Evolutionary conservation across 345 rosid genomes (phyloP).

Genomic region (rapeseed (Brassica napus)): DNA sequence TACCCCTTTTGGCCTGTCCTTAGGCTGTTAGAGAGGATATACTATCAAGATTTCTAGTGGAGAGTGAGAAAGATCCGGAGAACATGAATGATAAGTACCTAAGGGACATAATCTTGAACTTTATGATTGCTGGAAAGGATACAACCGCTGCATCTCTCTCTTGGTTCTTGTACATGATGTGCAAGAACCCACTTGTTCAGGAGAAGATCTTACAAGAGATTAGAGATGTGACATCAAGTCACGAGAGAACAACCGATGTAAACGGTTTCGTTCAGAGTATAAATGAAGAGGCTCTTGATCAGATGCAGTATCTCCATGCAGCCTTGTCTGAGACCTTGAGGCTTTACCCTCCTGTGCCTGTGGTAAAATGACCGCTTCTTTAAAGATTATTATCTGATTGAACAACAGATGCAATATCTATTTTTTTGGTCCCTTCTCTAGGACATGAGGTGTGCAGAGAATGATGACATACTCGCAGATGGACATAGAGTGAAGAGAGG

Average conservation of each 20-base stretch:
- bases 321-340: conserved; percentile 75
- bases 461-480: conserved; percentile 71
- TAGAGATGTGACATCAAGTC: conserved; percentile 37
- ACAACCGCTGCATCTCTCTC: conserved; percentile 56
- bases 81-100: conserved; percentile 60
- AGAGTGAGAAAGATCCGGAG: conserved; percentile 59
- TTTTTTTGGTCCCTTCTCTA: conserved; percentile 7
- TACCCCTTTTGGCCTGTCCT: background rate
- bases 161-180: conserved; percentile 76
- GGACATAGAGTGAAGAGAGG: conserved; percentile 64
- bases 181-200: conserved; percentile 68
- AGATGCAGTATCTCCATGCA: conserved; percentile 85
- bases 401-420: background rate
- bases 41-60: conserved; percentile 61
- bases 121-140: conserved; percentile 79
- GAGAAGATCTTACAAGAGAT: conserved; percentile 66
- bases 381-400: background rate
- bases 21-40: conserved; percentile 68
- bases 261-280: conserved; percentile 47
- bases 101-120: conserved; percentile 65
- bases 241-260: conserved; percentile 27
- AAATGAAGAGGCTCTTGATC: conserved; percentile 48
- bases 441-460: conserved; percentile 65
- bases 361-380: conserved; percentile 31
- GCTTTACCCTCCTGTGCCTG: conserved; percentile 65